Evolutionary conservation across 371 early-diverging fungal genomes (phyloP).

Genomic region (Mucor piriformis): DNA sequence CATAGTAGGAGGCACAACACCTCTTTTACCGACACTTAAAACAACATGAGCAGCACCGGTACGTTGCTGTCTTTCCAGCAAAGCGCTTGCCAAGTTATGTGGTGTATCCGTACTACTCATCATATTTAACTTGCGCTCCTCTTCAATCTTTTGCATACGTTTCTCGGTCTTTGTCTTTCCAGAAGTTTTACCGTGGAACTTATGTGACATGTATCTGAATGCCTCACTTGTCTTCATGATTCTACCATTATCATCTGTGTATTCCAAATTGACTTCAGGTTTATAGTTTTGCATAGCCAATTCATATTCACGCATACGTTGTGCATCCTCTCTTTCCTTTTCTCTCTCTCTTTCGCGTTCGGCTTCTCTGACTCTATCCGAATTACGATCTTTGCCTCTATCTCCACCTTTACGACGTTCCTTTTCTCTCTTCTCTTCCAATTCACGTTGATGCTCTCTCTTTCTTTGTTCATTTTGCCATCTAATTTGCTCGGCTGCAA

Average conservation of each 20-base stretch:
- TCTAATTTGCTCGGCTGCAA: constrained; percentile 64
- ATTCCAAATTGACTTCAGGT: constrained; percentile 89
- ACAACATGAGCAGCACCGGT: constrained; percentile 83
- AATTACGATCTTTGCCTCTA: constrained; percentile 30
- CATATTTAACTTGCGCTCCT: constrained; percentile 75
- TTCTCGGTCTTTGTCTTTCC: constrained; percentile 96
- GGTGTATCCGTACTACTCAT: constrained; percentile 84
- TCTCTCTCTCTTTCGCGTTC: constrained; percentile 55
- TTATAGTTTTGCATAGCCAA: constrained; percentile 88
- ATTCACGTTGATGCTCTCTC: constrained; percentile 55
- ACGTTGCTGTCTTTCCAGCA: constrained; percentile 74
- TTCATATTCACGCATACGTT: constrained; percentile 73
- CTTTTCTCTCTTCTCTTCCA: constrained; percentile 36
- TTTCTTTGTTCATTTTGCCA: constrained; percentile 74
- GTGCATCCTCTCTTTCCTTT: constrained; percentile 65
- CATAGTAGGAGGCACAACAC: constrained; percentile 42
- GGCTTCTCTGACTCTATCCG: constrained; percentile 40
- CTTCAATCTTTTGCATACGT: constrained; percentile 77
- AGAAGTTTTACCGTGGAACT: constrained; percentile 93
- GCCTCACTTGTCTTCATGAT: constrained; percentile 88
- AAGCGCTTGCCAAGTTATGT: constrained; percentile 72
- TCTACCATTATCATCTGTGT: constrained; percentile 87
- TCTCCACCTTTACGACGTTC: constrained; percentile 32
- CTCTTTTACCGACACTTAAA: constrained; percentile 79
- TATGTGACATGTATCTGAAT: constrained; percentile 88